Percentiles rank a stretch among this genome's conserved stretches.
Conservation (phyloP, 1,139 yeast genomes). For the Saccharomyces hybrid region DNA sequence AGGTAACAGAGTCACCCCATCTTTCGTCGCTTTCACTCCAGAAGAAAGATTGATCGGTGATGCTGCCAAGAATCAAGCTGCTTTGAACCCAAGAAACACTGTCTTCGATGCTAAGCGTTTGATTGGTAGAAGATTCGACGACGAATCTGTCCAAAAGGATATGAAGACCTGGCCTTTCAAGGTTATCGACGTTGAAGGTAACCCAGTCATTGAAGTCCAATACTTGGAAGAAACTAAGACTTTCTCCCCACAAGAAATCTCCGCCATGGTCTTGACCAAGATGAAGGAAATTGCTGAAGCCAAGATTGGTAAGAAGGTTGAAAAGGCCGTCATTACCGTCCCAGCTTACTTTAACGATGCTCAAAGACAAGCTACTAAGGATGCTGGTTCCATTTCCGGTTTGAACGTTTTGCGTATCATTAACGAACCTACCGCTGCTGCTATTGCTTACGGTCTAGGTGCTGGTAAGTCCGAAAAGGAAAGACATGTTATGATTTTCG, state of each 20-base stretch:
- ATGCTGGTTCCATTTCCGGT: constrained; percentile 92
- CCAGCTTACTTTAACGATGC: constrained; percentile 96
- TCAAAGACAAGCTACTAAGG: constrained; percentile 93
- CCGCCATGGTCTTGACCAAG: constrained; percentile 84
- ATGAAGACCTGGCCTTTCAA: constrained; percentile 75
- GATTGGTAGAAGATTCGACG: constrained; percentile 73
- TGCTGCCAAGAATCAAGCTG: constrained; percentile 91
- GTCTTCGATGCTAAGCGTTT: constrained; percentile 82
- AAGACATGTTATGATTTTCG: constrained; percentile 84
- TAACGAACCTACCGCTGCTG: constrained; percentile 95
- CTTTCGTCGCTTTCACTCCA: constrained; percentile 79
- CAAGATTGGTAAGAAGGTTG: constrained; percentile 79
- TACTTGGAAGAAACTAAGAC: constrained; percentile 61
- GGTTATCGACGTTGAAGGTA: constrained; percentile 61
- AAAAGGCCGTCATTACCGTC: constrained; percentile 92
- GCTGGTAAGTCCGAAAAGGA: constrained; percentile 85
- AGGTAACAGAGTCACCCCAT: constrained; percentile 93
- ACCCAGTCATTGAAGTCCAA: constrained; percentile 73
- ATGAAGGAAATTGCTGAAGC: constrained; percentile 93
- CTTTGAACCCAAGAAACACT: constrained; percentile 74
- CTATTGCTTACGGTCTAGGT: constrained; percentile 91
- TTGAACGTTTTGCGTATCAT: constrained; percentile 84
- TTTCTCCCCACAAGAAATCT: constrained; percentile 85
- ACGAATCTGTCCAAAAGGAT: constrained; percentile 74
- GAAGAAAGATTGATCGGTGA: constrained; percentile 90